Evolutionary conservation across 2,329 filamentous ascomycete species (phyloP).

Genomic region (Tolypocladium tundrense): DNA sequence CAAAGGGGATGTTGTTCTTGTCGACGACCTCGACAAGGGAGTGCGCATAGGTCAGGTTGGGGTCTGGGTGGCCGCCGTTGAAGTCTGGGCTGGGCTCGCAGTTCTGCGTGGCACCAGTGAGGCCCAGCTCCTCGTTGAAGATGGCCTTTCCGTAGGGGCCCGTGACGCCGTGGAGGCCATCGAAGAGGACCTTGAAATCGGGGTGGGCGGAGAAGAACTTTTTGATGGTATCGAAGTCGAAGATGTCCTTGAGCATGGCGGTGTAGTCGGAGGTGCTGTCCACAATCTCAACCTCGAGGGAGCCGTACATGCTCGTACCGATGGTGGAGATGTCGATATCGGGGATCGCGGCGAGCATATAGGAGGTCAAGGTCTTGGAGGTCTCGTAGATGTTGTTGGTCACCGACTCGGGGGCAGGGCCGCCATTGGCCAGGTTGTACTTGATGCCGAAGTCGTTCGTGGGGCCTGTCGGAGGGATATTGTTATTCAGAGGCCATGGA

Average conservation of each 20-base stretch:
- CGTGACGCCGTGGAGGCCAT: constrained; percentile 88
- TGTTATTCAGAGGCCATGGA: constrained; percentile 2
- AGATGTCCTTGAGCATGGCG: constrained; percentile 94
- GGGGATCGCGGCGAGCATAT: constrained; percentile 83
- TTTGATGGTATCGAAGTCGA: constrained; percentile 94
- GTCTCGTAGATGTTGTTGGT: constrained; percentile 97
- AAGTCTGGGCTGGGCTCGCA: constrained; percentile 90
- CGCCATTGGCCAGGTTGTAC: constrained; percentile 96
- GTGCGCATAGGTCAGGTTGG: constrained; percentile 94
- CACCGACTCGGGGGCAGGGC: constrained; percentile 87
- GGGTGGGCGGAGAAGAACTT: constrained; percentile 78
- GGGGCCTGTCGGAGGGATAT: constrained; percentile 48
- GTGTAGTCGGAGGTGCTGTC: constrained; percentile 90
- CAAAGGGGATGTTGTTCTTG: constrained; percentile 85
- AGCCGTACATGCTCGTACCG: constrained; percentile 74
- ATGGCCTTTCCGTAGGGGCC: constrained; percentile 92
- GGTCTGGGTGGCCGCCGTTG: constrained; percentile 92
- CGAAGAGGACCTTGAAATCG: constrained; percentile 95
- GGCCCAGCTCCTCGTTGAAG: constrained; percentile 86
- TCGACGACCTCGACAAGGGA: constrained; percentile 91
- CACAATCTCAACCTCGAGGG: constrained; percentile 87
- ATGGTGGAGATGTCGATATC: constrained; percentile 76
- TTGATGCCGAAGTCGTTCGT: constrained; percentile 98
- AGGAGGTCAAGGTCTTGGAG: constrained; percentile 80
- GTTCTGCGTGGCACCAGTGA: constrained; percentile 74